Evolutionary conservation across 2,329 filamentous ascomycete species (phyloP).

Genomic region (Helotiales sp.): DNA sequence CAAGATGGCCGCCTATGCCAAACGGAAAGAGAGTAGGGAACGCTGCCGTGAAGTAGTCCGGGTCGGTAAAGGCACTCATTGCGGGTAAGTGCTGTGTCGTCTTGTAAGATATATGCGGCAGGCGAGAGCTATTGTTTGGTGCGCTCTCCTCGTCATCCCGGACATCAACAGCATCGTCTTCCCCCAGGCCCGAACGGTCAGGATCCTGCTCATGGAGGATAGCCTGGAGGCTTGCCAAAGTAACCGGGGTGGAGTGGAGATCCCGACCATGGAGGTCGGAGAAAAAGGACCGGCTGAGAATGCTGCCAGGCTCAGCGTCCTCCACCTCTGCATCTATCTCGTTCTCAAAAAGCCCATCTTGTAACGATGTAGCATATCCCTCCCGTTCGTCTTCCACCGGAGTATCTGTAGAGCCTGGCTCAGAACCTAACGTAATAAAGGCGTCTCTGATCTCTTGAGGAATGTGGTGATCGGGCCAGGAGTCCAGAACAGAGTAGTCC

Average conservation of each 20-base stretch:
- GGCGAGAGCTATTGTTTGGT: background rate
- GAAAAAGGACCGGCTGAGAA: constrained; percentile 24
- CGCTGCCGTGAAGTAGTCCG: background rate
- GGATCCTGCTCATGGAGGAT: constrained; percentile 1
- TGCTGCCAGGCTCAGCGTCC: constrained; percentile 21
- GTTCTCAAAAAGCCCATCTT: constrained; percentile 21
- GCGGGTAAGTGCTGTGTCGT: background rate
- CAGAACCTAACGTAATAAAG: constrained; percentile 22
- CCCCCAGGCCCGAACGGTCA: background rate
- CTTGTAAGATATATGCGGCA: background rate
- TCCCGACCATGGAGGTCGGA: constrained; percentile 25
- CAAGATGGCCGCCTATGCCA: background rate
- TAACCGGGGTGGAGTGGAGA: constrained; percentile 21
- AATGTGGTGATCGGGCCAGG: constrained; percentile 28
- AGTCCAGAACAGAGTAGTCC: constrained; percentile 25
- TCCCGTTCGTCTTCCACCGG: constrained; percentile 20
- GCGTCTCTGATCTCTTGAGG: constrained; percentile 25
- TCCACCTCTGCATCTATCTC: background rate
- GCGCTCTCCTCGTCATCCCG: background rate
- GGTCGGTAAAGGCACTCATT: background rate
- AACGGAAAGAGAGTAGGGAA: background rate
- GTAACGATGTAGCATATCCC: constrained; percentile 20
- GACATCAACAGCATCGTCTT: background rate
- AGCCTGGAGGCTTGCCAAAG: constrained; percentile 20
- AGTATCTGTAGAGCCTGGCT: constrained; percentile 19